Evolutionary conservation across 495 filamentous ascomycete species (phyloP).

Genomic region (Podospora comata): DNA sequence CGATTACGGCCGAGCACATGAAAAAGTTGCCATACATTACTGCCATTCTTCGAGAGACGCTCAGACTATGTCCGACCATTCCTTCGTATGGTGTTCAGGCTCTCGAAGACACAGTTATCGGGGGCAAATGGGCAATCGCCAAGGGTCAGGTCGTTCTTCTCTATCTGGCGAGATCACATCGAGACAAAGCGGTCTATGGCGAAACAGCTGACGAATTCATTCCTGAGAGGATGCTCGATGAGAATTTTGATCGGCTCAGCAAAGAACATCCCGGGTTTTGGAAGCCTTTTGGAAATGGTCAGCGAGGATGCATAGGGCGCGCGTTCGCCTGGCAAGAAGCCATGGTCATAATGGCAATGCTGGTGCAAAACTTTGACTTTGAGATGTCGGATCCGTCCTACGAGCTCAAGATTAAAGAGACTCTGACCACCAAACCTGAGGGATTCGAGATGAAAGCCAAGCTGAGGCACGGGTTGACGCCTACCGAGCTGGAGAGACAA

Average conservation of each 20-base stretch:
- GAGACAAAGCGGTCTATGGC: constrained; percentile 51
- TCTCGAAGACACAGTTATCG: constrained; percentile 50
- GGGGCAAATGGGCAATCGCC: constrained; percentile 64
- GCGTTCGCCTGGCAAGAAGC: constrained; percentile 65
- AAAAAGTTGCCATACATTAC: constrained; percentile 52
- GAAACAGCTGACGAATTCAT: constrained; percentile 53
- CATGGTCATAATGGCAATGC: constrained; percentile 49
- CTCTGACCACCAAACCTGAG: constrained; percentile 73
- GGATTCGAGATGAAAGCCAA: constrained; percentile 67
- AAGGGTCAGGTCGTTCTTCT: constrained; percentile 52
- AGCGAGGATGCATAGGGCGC: constrained; percentile 50
- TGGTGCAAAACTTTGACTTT: constrained; percentile 64
- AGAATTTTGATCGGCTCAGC: constrained; percentile 54
- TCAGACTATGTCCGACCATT: constrained; percentile 64
- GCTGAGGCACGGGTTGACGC: constrained; percentile 56
- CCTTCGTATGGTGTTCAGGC: constrained; percentile 49
- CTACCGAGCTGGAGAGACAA: constrained; percentile 53
- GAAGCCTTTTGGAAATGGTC: constrained; percentile 62
- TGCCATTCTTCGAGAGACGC: constrained; percentile 65
- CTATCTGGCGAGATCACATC: constrained; percentile 53
- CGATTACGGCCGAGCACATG: constrained; percentile 64
- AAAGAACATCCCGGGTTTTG: constrained; percentile 48
- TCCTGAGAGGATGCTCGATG: constrained; percentile 66
- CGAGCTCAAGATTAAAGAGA: constrained; percentile 64
- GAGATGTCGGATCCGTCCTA: constrained; percentile 56